Evolutionary conservation across 768 basidiomycete species (phyloP), one percentile per base, ranked within the genome.

Genomic region (Tylopilus subfusipes): DNA sequence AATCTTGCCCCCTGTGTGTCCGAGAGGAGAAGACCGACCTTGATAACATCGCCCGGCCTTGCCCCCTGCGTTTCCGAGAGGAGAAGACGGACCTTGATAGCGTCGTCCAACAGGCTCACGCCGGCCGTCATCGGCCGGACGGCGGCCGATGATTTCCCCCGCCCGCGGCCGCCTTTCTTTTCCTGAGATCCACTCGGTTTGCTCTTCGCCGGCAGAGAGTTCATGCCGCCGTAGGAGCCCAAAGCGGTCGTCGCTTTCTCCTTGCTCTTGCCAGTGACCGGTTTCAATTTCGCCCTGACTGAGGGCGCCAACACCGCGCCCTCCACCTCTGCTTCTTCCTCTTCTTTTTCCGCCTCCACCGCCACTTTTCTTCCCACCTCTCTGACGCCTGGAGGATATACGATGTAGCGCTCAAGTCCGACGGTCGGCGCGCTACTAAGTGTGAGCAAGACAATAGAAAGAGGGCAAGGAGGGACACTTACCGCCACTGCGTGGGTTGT

Each of bases 401-500:
- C 63, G 55, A 85, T 81, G 69, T 92, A 93, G 53, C 84, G 85
- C 47, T 83, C 81, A 16, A 77, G 69, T 1, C 80, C 84, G 13
- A 82, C 78, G 0, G 85, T 85, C 53, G 89, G 73, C 31, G 79
- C 77, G n/a, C 70, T n/a, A n/a, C n/a, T n/a, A 70, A 10, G 19
- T 33, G 2, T 66, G 22, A 63, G 42, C 11, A 34, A 3, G 19
- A 44, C 9, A 2, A 44, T 14, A 39, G 1, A 5, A 7, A 36
- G 7, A n/a, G 10, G 34, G 8, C 0, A n/a, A 33, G 10, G 11
- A 25, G 5, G 30, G 14, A 21, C 2, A 31, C 56, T 43, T 36
- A 66, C 44, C 80, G 79, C 93, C 94, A 97, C 48, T 83, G 93
- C 91, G 63, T 88, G 89, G 8, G 73, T 72, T 0, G 88, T 84